A percentile compares a stretch with the other conserved stretches of the same genome.
Evolutionary conservation across 1,284 basidiomycete species (phyloP).

Genomic region (Heterobasidion parviporum): DNA sequence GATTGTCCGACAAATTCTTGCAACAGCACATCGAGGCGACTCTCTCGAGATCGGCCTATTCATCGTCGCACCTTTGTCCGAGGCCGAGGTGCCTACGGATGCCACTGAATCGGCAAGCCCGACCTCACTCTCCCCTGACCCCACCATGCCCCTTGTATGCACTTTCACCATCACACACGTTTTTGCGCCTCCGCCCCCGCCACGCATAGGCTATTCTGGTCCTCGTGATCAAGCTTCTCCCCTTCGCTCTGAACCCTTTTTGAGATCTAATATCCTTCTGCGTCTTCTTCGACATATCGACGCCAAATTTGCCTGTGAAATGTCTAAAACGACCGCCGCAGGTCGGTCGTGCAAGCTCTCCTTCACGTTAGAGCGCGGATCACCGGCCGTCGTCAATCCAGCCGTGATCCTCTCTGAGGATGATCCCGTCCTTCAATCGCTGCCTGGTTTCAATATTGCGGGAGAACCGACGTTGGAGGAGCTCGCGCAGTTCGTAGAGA

Average conservation of each 20-base stretch:
- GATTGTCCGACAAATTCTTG: slow-evolving; percentile 81
- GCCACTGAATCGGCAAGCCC: slow-evolving; percentile 11
- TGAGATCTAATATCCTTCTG: slow-evolving; percentile 56
- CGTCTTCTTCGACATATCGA: slow-evolving; percentile 61
- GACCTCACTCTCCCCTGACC: slow-evolving; percentile 13
- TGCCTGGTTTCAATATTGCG: slow-evolving; percentile 38
- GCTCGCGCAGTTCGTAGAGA: slow-evolving; percentile 71
- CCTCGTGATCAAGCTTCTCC: slow-evolving; percentile 18
- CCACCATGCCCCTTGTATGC: slow-evolving; percentile 32
- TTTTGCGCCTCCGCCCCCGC: slow-evolving; percentile 13
- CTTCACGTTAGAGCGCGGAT: slow-evolving; percentile 48
- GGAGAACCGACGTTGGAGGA: slow-evolving; percentile 74
- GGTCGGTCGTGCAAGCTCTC: slow-evolving; percentile 43
- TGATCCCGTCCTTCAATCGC: slow-evolving; percentile 32
- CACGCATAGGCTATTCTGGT: not conserved
- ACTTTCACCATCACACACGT: slow-evolving; percentile 50
- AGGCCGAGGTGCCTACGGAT: slow-evolving; percentile 9
- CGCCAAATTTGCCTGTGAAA: slow-evolving; percentile 47
- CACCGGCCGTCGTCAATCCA: slow-evolving; percentile 26
- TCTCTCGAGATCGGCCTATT: slow-evolving; percentile 87
- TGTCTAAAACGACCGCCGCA: slow-evolving; percentile 25
- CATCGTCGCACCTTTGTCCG: slow-evolving; percentile 30
- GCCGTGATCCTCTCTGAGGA: slow-evolving; percentile 32
- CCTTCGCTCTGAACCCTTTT: slow-evolving; percentile 40
- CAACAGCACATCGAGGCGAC: slow-evolving; percentile 61